phyloP scores from a whole-genome alignment of 176 grass and related monocot genomes.

The Thinopyrum elongatum region DNA sequence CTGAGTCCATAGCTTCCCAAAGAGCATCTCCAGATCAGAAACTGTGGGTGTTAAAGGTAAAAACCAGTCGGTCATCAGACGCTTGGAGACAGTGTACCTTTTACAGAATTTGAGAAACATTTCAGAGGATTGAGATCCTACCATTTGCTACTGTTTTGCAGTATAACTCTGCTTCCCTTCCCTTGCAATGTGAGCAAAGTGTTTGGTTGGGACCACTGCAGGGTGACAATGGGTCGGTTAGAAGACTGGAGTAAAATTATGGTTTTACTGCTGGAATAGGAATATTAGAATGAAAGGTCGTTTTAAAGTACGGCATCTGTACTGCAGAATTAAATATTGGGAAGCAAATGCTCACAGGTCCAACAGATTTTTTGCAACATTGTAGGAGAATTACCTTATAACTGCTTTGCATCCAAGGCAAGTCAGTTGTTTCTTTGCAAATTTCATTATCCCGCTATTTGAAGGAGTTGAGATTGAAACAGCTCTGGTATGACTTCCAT shows the following conservation, averaged over 20 bases:
- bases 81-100: neutral
- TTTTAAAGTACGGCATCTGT: neutral
- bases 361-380: neutral
- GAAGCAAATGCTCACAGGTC: conserved; percentile 8
- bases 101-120: neutral
- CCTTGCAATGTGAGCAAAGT: conserved; percentile 93
- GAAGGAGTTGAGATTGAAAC: conserved; percentile 97
- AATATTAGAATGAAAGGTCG: neutral
- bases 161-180: conserved; percentile 97
- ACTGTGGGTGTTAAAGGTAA: conserved; percentile 38
- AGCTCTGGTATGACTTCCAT: conserved; percentile 96
- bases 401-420: conserved; percentile 98
- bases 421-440: conserved; percentile 90
- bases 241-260: neutral
- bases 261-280: neutral
- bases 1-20: conserved; percentile 95
- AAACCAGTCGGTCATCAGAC: conserved; percentile 10
- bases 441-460: conserved; percentile 98
- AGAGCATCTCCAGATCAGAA: conserved; percentile 83
- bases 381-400: conserved; percentile 56
- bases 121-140: conserved; percentile 22
- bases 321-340: neutral
- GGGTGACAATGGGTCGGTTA: conserved; percentile 10
- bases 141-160: conserved; percentile 93
- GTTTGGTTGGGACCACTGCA: conserved; percentile 70